Evolutionary conservation across 495 filamentous ascomycete genomes (phyloP).

Genomic region (Niebla homalea): DNA sequence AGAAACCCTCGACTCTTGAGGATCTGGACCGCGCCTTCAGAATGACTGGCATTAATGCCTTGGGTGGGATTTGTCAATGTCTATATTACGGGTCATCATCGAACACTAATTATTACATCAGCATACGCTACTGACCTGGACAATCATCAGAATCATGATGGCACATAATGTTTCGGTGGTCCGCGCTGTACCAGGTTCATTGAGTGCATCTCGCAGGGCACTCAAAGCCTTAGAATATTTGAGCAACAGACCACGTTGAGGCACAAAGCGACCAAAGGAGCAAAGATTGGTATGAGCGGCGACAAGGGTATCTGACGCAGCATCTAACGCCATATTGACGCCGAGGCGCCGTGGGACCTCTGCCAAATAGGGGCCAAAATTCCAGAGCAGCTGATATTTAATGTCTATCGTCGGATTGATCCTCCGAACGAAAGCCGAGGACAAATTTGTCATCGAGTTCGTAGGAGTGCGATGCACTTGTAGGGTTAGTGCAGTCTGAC

Average conservation of each 20-base stretch:
- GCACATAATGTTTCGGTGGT: constrained; percentile 31
- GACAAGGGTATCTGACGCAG: constrained; percentile 25
- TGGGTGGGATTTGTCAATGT: constrained; percentile 15
- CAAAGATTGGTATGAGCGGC: constrained; percentile 22
- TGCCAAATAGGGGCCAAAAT: constrained; percentile 28
- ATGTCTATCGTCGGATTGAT: constrained; percentile 26
- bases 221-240: constrained; percentile 29
- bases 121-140: constrained; percentile 21
- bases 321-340: constrained; percentile 30
- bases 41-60: constrained; percentile 23
- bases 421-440: constrained; percentile 18
- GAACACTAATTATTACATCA: too few relatives aligned
- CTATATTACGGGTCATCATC: constrained; percentile 9
- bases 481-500: not conserved
- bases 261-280: not conserved
- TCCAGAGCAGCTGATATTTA: constrained; percentile 29
- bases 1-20: constrained; percentile 25
- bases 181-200: constrained; percentile 25
- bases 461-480: not conserved
- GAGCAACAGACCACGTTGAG: constrained; percentile 15
- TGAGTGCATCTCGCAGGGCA: constrained; percentile 24
- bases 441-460: constrained; percentile 7
- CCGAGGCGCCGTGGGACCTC: constrained; percentile 29
- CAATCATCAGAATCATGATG: constrained; percentile 30
- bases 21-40: constrained; percentile 28